phyloP scores from a whole-genome alignment of 176 grass and related monocot genomes.

The Avena insularis region DNA sequence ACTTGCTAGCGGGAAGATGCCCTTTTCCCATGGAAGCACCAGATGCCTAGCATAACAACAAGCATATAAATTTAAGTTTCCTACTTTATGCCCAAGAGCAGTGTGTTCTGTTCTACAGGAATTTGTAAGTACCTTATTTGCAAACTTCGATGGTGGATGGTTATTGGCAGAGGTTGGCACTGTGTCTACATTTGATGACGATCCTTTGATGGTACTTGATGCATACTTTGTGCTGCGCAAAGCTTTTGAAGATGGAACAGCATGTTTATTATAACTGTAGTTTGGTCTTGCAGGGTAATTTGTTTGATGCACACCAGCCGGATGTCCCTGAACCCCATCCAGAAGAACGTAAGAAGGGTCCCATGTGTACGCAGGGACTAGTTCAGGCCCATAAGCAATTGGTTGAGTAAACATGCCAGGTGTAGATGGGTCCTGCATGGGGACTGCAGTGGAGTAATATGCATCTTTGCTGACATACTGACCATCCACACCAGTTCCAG shows the following conservation, averaged over 20 bases:
- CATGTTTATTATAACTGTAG: conserved; percentile 50
- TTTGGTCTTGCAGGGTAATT: conserved; percentile 56
- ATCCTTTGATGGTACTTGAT: conserved; percentile 57
- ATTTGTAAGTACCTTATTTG: conserved; percentile 73
- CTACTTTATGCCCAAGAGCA: conserved; percentile 5
- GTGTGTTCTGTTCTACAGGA: conserved; percentile 30
- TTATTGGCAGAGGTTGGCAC: conserved; percentile 37
- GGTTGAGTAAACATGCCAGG: conserved; percentile 56
- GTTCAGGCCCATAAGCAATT: conserved; percentile 66
- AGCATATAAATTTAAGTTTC: conserved; percentile 44
- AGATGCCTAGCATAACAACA: conserved; percentile 55
- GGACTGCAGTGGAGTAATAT: conserved; percentile 58
- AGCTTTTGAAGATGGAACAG: conserved; percentile 51
- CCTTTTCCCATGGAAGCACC: conserved; percentile 66
- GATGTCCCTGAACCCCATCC: conserved; percentile 70
- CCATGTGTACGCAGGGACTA: conserved; percentile 70
- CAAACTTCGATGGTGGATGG: conserved; percentile 48
- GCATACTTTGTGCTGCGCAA: conserved; percentile 44
- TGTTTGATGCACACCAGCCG: conserved; percentile 58
- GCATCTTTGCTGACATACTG: conserved; percentile 67
- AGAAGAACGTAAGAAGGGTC: conserved; percentile 68
- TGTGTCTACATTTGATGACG: conserved; percentile 56
- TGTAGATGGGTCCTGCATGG: conserved; percentile 52
- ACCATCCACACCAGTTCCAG: conserved; percentile 67
- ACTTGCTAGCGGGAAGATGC: conserved; percentile 61